Evolutionary conservation across 2,329 filamentous ascomycete genomes (phyloP).

Genomic region (Exophiala oligosperma): DNA sequence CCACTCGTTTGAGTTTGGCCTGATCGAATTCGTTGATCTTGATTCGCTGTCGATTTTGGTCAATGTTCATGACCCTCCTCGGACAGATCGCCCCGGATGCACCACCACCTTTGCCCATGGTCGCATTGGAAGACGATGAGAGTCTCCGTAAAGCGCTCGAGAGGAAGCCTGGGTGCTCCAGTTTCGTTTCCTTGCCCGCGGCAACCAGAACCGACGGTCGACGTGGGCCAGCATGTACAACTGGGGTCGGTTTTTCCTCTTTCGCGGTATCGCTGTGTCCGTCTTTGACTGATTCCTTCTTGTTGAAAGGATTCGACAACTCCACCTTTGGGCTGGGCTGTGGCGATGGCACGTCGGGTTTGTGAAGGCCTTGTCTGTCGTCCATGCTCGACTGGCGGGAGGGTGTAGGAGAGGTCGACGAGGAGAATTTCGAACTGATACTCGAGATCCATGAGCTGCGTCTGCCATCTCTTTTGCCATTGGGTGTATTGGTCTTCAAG

Average conservation of each 20-base stretch:
- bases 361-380: constrained; percentile 1
- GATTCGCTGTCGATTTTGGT: constrained; percentile 76
- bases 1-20: constrained; percentile 79
- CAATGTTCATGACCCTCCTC: constrained; percentile 79
- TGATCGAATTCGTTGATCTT: constrained; percentile 75
- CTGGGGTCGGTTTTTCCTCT: constrained; percentile 38
- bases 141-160: constrained; percentile 78
- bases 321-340: constrained; percentile 39
- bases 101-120: constrained; percentile 53
- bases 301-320: constrained; percentile 45
- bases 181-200: constrained; percentile 54
- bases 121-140: constrained; percentile 63
- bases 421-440: constrained; percentile 88
- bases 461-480: constrained; percentile 47
- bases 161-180: constrained; percentile 69
- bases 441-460: constrained; percentile 89
- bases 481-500: constrained; percentile 7
- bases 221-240: constrained; percentile 56
- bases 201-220: constrained; percentile 29
- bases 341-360: constrained; percentile 16
- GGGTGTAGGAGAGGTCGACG: constrained; percentile 43
- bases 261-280: constrained; percentile 38
- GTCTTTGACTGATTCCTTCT: constrained; percentile 38
- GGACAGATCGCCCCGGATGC: constrained; percentile 70
- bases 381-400: constrained; percentile 28